Percentiles rank a stretch among this genome's conserved stretches.
These are phyloP conservation scores for Babesia ovis DNA, from an alignment of 169 alveolate species.

Conservation along the genomic window DNA sequence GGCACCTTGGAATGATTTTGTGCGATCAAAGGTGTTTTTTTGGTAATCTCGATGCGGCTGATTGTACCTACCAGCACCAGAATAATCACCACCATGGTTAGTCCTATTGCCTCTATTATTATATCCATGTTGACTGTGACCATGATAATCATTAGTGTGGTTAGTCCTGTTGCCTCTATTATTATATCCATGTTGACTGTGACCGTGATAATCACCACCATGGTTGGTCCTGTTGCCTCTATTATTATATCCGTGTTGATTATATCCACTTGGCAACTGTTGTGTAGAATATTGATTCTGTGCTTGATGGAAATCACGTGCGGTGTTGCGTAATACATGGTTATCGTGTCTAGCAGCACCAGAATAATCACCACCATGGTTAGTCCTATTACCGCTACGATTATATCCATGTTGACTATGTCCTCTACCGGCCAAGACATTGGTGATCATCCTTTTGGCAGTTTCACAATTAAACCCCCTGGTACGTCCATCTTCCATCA, in stretches of 20 bases:
- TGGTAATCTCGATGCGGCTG: background rate
- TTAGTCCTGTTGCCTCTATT: background rate
- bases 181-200: background rate
- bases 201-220: background rate
- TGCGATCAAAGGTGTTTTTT: background rate
- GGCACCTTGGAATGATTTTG: background rate
- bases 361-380: background rate
- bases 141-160: background rate
- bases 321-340: constrained; percentile 30
- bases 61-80: background rate
- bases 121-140: background rate
- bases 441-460: constrained; percentile 64
- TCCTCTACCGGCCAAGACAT: constrained; percentile 25
- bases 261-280: background rate
- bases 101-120: background rate
- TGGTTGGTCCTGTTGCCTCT: background rate
- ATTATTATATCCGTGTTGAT: background rate
- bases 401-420: background rate
- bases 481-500: constrained; percentile 66
- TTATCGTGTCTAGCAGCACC: background rate
- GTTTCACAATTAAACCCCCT: constrained; percentile 66
- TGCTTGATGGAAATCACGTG: constrained; percentile 58
- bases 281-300: constrained; percentile 39
- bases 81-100: background rate
- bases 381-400: background rate